Conservation (phyloP, 176 grass and related monocot species). For the Rhynchospora breviuscula region DNA sequence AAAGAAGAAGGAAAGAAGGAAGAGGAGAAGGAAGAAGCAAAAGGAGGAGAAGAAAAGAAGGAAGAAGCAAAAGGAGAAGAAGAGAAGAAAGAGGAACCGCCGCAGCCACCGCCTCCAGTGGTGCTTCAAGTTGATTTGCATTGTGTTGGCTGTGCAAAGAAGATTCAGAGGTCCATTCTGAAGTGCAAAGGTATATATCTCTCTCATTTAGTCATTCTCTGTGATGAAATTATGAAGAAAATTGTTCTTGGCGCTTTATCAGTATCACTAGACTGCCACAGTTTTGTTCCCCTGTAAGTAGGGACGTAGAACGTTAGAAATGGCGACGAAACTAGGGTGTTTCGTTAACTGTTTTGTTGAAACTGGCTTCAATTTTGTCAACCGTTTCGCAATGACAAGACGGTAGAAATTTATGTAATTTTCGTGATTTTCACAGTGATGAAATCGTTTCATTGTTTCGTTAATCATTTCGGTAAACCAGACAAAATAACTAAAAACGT, state of each 20-base stretch:
- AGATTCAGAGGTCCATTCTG: slow-evolving; percentile 50
- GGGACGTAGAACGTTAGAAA: too few species aligned
- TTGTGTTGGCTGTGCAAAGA: slow-evolving; percentile 76
- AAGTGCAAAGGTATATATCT: slow-evolving; percentile 50
- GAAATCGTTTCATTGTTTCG: too few species aligned
- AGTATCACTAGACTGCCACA: background rate
- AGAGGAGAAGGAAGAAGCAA: slow-evolving; percentile 29
- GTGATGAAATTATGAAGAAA: background rate
- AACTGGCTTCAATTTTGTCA: too few species aligned
- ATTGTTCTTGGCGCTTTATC: background rate
- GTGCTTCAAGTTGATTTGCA: slow-evolving; percentile 62
- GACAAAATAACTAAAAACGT: too few species aligned
- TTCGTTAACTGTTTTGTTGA: too few species aligned
- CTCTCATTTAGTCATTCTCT: background rate
- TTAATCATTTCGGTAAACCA: too few species aligned
- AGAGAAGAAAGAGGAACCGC: slow-evolving; percentile 16
- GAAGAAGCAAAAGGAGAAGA: slow-evolving; percentile 20
- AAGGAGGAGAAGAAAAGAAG: slow-evolving; percentile 5
- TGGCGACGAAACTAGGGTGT: too few species aligned
- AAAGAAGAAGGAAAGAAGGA: slow-evolving; percentile 4
- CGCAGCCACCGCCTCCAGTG: slow-evolving; percentile 32
- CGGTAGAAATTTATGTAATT: too few species aligned
- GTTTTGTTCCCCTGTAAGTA: too few species aligned
- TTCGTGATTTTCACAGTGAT: too few species aligned
- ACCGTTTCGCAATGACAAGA: too few species aligned